Base-by-base conservation (phyloP, 805 yeast genomes). In the Pichia nakasei region DNA sequence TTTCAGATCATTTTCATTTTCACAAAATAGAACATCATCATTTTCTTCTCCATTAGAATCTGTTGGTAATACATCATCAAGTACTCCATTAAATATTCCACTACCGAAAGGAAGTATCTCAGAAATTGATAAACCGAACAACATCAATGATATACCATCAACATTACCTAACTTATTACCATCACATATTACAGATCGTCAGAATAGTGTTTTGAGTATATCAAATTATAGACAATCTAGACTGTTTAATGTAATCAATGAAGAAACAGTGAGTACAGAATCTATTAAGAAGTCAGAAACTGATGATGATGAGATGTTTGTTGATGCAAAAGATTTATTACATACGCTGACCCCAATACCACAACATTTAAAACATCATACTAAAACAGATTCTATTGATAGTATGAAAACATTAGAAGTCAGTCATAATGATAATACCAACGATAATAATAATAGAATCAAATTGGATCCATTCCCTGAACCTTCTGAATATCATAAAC, bases 1-100 rank as follows among this genome's bases (percentile, higher is more conserved):
- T 38, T 62, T 63, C 48, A 50, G 63, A 35, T 63, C 67, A 0
- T 62, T 62, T 43, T 63, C 67, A 7, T 60, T 62, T 39, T 54
- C 63, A 9, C 59, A 57, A 41, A 48, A 48, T 26, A 41, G 59
- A 37, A 37, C 50, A 5, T 44, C 53, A 17, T 56, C 60, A 1
- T 27, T 41, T 15, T 41, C 52, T 27, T 52, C 55, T 29, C 32
- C 32, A 9, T 29, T 29, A 29, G 15, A 29, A 12, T 9, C 2
- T 13, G 15, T 4, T 29, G 15, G 4, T 29, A 5, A 24, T 24
- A 24, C 27, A 8, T 9, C 17, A 29, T 12, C 32, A 9, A 13
- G 17, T 9, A 29, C 32, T 13, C 32, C 32, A 29, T 29, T 29
- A 11, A 39, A 27, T 20, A 35, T 38, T 35, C 39, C 37, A 36